Conservation (phyloP, 805 yeast genomes). For the Metschnikowia lachancei region DNA sequence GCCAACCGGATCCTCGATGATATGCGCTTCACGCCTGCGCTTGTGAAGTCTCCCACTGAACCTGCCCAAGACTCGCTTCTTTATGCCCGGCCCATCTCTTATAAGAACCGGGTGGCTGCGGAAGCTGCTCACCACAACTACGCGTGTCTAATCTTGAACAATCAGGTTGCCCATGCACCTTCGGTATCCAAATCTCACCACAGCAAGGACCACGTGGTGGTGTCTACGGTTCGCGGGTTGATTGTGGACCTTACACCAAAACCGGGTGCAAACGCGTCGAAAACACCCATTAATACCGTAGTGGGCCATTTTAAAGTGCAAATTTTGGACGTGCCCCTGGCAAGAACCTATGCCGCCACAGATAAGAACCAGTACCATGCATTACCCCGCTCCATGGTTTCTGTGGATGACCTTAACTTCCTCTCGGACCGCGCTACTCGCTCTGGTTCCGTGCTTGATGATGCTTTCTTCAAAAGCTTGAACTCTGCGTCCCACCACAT, state of each 20-base stretch:
- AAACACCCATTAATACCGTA: neutral
- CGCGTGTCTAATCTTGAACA: slow-evolving; percentile 35
- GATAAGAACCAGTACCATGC: slow-evolving; percentile 40
- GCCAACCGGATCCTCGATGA: slow-evolving; percentile 68
- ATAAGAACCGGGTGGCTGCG: slow-evolving; percentile 26
- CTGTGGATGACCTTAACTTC: slow-evolving; percentile 29
- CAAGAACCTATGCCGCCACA: slow-evolving; percentile 8
- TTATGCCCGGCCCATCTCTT: slow-evolving; percentile 35
- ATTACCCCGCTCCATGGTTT: slow-evolving; percentile 23
- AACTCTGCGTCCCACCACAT: slow-evolving; percentile 28
- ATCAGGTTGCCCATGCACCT: slow-evolving; percentile 34
- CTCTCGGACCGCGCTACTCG: slow-evolving; percentile 16
- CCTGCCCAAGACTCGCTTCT: slow-evolving; percentile 22
- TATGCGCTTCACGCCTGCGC: slow-evolving; percentile 31
- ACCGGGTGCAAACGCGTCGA: too few species aligned
- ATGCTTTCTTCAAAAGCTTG: slow-evolving; percentile 31
- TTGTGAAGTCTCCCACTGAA: slow-evolving; percentile 2
- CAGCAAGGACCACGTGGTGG: slow-evolving; percentile 21
- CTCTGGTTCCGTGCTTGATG: slow-evolving; percentile 26
- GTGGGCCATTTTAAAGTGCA: slow-evolving; percentile 31
- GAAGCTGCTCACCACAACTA: slow-evolving; percentile 10
- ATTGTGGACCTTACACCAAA: slow-evolving; percentile 17
- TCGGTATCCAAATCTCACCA: slow-evolving; percentile 24
- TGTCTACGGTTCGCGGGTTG: slow-evolving; percentile 32
- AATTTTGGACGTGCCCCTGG: slow-evolving; percentile 22